phyloP scores from a whole-genome alignment of 352 stramenopile species.

The Globisporangium uncinulatum region DNA sequence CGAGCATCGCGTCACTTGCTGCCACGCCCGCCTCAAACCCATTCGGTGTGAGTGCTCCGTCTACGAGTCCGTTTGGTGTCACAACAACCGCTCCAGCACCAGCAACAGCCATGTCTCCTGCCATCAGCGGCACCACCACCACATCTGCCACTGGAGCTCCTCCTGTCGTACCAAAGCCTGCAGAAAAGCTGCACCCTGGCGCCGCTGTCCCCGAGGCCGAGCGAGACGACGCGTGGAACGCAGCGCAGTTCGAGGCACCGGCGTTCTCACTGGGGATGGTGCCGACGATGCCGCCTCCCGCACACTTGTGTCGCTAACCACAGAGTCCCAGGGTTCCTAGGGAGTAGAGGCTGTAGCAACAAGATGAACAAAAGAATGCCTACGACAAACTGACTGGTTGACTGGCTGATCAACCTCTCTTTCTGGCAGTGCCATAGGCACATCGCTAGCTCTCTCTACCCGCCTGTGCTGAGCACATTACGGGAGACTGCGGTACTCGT shows the following conservation, averaged over 20 bases:
- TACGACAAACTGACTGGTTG: background rate
- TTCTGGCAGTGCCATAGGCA: no score
- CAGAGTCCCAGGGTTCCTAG: no score
- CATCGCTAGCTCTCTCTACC: no score
- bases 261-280: conserved; percentile 59
- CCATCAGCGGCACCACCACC: background rate
- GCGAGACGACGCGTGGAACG: conserved; percentile 61
- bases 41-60: conserved; percentile 15
- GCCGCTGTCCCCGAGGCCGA: background rate
- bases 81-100: background rate
- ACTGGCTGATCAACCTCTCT: no score
- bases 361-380: background rate
- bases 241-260: conserved; percentile 41
- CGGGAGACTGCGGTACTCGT: conserved; percentile 7
- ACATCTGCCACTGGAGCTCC: background rate
- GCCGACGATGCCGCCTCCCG: conserved; percentile 44
- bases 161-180: background rate
- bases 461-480: background rate
- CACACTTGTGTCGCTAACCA: conserved; percentile 41
- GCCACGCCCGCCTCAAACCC: conserved; percentile 6
- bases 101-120: background rate
- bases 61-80: conserved; percentile 32
- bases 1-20: background rate
- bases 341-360: no score
- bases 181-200: background rate